Base-by-base conservation (phyloP, 208 protist species). In the Trypanosoma caninum region DNA sequence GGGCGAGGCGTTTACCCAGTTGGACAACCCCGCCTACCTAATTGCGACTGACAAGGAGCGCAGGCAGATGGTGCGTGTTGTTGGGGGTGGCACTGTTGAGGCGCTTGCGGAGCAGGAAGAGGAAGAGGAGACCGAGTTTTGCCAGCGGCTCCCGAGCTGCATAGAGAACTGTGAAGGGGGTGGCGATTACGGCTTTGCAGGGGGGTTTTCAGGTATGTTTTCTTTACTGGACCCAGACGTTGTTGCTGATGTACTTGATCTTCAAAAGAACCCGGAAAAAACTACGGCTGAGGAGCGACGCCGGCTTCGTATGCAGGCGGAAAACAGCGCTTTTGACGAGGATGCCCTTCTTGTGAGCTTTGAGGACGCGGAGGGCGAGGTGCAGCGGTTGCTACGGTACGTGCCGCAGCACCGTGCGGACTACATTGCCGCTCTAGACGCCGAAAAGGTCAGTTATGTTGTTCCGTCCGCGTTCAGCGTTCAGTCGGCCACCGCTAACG, bases 1-100 rank as follows among this genome's bases (percentile, higher is more conserved):
- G 0, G 76, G 80, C 0, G 75, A 92, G 54, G 34, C 46, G 11
- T 97, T 96, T 61, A 81, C 76, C 9, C 63, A 87, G 52, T 76
- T 97, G 10, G 87, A 96, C 63, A 93, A 94, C 70, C 78, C 85
- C 3, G 84, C 72, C 20, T 94, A 82, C 44, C 78, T 97, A 18
- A 76, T 97, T 40, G 82, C 84, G 9, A 96, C 90, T 1, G 84
- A 87, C 18, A 80, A 76, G 67, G 78, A 96, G 68, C 80, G 91
- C 2, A 42, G 31, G 8, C 62, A 64, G 37, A 50, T 92, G 20
- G 69, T 86, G 22, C 59, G 72, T 41, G 33, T 82, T 23, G 66
- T 95, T 8, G 48, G 31, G 6, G 28, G n/a, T 4, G 28, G 25
- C 14, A 38, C 41, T 52, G 35, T 35, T 10, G 20, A 14, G n/a